Percentiles rank a stretch among this genome's conserved stretches.
phyloP scores from a whole-genome alignment of 78 protist species.

The Polysphondylium violaceum region DNA sequence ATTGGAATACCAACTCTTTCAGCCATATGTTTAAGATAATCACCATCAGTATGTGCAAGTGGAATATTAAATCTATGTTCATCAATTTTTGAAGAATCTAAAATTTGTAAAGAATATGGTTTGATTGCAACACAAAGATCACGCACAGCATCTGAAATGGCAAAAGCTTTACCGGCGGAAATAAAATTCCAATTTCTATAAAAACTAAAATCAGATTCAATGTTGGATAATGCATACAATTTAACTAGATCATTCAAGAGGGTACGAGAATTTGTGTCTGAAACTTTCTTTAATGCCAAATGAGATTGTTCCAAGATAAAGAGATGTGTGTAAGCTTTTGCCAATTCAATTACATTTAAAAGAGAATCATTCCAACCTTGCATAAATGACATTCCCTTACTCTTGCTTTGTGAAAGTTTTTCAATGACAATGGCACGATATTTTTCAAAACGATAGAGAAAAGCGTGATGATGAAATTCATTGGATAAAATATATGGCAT shows the following conservation, averaged over 20 bases:
- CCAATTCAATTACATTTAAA: not conserved
- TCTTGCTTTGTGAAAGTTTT: slow-evolving; percentile 27
- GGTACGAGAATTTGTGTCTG: slow-evolving; percentile 30
- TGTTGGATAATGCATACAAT: slow-evolving; percentile 39
- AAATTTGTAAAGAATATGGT: slow-evolving; percentile 24
- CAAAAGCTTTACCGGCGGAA: slow-evolving; percentile 43
- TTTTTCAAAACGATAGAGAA: slow-evolving; percentile 43
- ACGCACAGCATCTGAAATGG: slow-evolving; percentile 24
- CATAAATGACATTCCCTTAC: slow-evolving; percentile 28
- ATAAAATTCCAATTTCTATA: slow-evolving; percentile 58
- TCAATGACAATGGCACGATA: slow-evolving; percentile 40
- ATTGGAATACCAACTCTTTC: slow-evolving; percentile 72
- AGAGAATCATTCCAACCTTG: slow-evolving; percentile 69
- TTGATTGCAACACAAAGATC: slow-evolving; percentile 44
- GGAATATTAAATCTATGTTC: slow-evolving; percentile 39
- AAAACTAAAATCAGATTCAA: slow-evolving; percentile 61
- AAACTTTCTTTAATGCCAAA: not conserved
- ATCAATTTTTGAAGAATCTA: not conserved
- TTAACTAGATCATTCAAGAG: slow-evolving; percentile 40
- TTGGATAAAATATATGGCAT: slow-evolving; percentile 66
- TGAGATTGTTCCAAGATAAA: slow-evolving; percentile 26
- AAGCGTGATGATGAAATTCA: slow-evolving; percentile 76
- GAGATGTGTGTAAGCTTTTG: slow-evolving; percentile 55
- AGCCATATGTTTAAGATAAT: slow-evolving; percentile 61
- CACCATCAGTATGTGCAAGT: slow-evolving; percentile 21